Conservation (phyloP, 768 basidiomycete genomes). For the Mycena haematopus region DNA sequence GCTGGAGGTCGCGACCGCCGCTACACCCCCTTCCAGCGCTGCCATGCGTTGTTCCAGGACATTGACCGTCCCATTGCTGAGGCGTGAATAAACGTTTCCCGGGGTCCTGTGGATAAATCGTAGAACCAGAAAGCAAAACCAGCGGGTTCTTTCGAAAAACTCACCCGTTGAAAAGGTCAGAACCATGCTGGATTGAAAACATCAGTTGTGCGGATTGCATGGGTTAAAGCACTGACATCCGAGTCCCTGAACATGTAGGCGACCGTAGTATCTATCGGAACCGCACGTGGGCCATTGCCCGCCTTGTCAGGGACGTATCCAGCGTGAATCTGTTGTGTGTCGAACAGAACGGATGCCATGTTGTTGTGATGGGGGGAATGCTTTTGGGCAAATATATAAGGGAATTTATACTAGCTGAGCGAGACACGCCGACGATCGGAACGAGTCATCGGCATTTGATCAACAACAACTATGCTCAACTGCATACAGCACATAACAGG, state of each 20-base stretch:
- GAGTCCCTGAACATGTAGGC: conserved; percentile 20
- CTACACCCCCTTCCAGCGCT: conserved; percentile 20
- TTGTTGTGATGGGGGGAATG: not conserved
- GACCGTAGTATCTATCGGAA: conserved; percentile 16
- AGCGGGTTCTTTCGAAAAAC: not conserved
- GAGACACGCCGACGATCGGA: no score
- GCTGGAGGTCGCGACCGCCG: conserved; percentile 18
- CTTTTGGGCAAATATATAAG: not conserved
- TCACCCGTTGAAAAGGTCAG: conserved; percentile 21
- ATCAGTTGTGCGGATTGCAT: not conserved
- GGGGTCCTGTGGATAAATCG: not conserved
- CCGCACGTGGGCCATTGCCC: conserved; percentile 20
- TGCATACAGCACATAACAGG: not conserved
- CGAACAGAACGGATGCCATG: conserved; percentile 15
- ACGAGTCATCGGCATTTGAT: no score
- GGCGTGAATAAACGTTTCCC: conserved; percentile 21
- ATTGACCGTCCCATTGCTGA: conserved; percentile 22
- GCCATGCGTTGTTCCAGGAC: conserved; percentile 23
- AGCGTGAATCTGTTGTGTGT: conserved; percentile 21
- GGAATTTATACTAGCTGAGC: not conserved
- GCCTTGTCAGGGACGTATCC: conserved; percentile 15
- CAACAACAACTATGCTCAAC: not conserved
- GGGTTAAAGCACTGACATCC: conserved; percentile 7
- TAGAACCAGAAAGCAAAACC: not conserved
- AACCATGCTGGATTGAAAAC: conserved; percentile 13